Percentiles rank a stretch among this genome's conserved stretches.
phyloP scores from a whole-genome alignment of 2,329 filamentous ascomycete genomes.

The Xylaria hypoxylon region DNA sequence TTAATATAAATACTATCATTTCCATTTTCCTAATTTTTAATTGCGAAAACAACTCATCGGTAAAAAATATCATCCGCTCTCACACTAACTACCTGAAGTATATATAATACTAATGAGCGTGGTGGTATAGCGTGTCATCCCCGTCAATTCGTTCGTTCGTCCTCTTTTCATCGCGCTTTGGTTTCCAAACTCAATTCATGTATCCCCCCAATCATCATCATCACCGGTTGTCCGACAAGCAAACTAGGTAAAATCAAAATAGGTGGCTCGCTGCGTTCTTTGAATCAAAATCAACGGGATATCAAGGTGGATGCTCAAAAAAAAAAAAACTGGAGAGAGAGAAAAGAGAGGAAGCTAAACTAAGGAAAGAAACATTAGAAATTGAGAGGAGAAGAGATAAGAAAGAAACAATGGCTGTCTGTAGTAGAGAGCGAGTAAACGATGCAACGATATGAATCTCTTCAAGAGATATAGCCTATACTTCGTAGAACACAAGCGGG shows the following conservation, averaged over 20 bases:
- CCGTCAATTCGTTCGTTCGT: slow-evolving; percentile 31
- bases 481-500: not conserved
- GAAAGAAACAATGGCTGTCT: slow-evolving; percentile 16
- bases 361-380: not conserved
- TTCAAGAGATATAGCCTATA: not conserved
- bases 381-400: slow-evolving; percentile 13
- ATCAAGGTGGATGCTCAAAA: slow-evolving; percentile 31
- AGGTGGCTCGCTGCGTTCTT: slow-evolving; percentile 40
- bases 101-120: slow-evolving; percentile 38
- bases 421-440: slow-evolving; percentile 24
- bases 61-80: slow-evolving; percentile 6
- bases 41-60: slow-evolving; percentile 20
- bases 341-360: slow-evolving; percentile 4
- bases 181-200: slow-evolving; percentile 32
- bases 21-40: slow-evolving; percentile 1
- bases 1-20: slow-evolving; percentile 13
- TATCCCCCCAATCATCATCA: slow-evolving; percentile 27
- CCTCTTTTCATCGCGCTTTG: slow-evolving; percentile 13
- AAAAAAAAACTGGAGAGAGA: not conserved
- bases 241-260: slow-evolving; percentile 37
- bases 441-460: slow-evolving; percentile 12
- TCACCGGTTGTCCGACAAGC: slow-evolving; percentile 18
- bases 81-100: slow-evolving; percentile 30
- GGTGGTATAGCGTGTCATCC: slow-evolving; percentile 31
- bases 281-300: slow-evolving; percentile 30